Evolutionary conservation across 345 rosid genomes (phyloP).

Genomic region (Aegle marmelos): DNA sequence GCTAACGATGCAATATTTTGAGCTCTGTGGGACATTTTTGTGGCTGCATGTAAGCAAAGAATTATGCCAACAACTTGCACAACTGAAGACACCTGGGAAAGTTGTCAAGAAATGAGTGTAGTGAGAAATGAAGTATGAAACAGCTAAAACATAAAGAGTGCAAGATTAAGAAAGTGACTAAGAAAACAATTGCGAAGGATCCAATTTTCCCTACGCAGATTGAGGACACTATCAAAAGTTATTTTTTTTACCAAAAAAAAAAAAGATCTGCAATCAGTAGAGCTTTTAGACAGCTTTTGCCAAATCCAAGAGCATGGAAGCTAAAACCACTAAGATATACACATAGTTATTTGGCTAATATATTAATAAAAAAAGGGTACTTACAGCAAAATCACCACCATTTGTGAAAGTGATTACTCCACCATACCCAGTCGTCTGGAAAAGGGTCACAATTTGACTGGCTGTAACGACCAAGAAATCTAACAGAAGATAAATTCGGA

Average conservation of each 20-base stretch:
- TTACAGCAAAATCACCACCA: constrained; percentile 90
- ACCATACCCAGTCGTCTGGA: constrained; percentile 69
- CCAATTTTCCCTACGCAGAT: neutral
- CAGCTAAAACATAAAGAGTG: neutral
- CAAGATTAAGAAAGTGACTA: neutral
- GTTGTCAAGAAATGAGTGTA: neutral
- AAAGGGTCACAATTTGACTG: constrained; percentile 69
- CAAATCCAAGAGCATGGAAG: neutral
- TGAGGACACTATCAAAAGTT: neutral
- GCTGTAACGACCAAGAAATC: constrained; percentile 72
- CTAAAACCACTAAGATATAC: neutral
- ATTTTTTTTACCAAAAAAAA: too few relatives aligned
- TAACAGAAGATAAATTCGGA: constrained; percentile 79
- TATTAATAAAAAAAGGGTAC: constrained; percentile 17
- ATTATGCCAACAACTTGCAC: constrained; percentile 85
- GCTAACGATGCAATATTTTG: constrained; percentile 67
- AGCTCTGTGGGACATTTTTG: constrained; percentile 87
- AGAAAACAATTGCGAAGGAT: neutral
- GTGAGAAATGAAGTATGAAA: constrained; percentile 1
- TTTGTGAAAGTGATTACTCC: constrained; percentile 64
- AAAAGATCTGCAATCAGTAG: too few relatives aligned
- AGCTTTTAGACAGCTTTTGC: neutral
- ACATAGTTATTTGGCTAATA: neutral
- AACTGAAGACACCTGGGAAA: constrained; percentile 67
- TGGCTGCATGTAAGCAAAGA: constrained; percentile 82